Percentiles rank a stretch among this genome's conserved stretches.
Evolutionary conservation across 2,329 filamentous ascomycete genomes (phyloP).

Genomic region (Lecanicillium sp.): DNA sequence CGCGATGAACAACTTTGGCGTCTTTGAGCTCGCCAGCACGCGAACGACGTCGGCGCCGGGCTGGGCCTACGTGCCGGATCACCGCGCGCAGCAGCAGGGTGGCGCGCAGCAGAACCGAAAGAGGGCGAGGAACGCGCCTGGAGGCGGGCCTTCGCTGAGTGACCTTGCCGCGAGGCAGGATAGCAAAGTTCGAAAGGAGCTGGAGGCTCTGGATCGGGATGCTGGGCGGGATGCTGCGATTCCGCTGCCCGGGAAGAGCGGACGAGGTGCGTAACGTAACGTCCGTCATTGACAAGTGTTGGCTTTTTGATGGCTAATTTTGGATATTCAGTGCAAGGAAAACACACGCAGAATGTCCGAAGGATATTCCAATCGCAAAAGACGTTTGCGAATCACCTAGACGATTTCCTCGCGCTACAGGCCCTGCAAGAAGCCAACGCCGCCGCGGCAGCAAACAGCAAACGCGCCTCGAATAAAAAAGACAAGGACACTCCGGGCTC

Average conservation of each 20-base stretch:
- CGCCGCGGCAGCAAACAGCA: conserved; percentile 20
- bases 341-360: conserved; percentile 62
- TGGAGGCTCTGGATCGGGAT: conserved; percentile 77
- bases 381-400: conserved; percentile 75
- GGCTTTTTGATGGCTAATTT: conserved; percentile 1
- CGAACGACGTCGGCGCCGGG: conserved; percentile 68
- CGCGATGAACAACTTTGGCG: conserved; percentile 62
- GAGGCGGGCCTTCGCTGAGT: conserved; percentile 39
- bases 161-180: conserved; percentile 78
- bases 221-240: conserved; percentile 67
- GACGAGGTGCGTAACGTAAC: conserved; percentile 26
- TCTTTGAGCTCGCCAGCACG: conserved; percentile 72
- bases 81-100: conserved; percentile 47
- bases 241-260: conserved; percentile 51
- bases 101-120: conserved; percentile 56
- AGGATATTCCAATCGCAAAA: conserved; percentile 75
- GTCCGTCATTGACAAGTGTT: conserved; percentile 5
- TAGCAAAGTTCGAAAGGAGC: conserved; percentile 70
- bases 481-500: conserved; percentile 14
- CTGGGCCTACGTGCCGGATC: conserved; percentile 87
- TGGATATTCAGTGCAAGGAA: conserved; percentile 31
- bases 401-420: conserved; percentile 65
- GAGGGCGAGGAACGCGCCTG: conserved; percentile 55
- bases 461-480: conserved; percentile 18
- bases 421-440: conserved; percentile 33